A percentile compares a stretch with the other conserved stretches of the same genome.
Conservation (phyloP, 352 stramenopile species). For the Phytophthora fragariae region DNA sequence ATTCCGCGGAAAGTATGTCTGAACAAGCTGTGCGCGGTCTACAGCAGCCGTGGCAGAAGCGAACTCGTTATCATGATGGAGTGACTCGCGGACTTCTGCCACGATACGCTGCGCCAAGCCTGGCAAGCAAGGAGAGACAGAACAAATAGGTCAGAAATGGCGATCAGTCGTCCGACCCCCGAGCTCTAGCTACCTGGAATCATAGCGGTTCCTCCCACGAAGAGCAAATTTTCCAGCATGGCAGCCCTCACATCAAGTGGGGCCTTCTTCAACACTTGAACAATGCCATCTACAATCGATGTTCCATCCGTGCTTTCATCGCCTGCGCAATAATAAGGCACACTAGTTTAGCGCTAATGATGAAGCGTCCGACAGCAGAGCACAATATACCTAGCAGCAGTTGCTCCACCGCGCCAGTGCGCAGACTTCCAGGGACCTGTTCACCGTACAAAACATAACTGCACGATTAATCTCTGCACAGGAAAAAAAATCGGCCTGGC, state of each 20-base stretch:
- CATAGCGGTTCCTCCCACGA: slow-evolving; percentile 81
- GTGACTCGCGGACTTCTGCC: slow-evolving; percentile 48
- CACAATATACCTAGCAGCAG: slow-evolving; percentile 50
- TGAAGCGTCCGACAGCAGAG: background rate
- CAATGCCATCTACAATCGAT: slow-evolving; percentile 66
- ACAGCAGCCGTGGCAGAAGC: slow-evolving; percentile 42
- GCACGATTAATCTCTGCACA: background rate
- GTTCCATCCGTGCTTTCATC: slow-evolving; percentile 43
- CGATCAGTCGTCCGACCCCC: background rate
- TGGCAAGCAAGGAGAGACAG: slow-evolving; percentile 16
- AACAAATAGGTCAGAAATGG: background rate
- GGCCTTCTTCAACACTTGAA: slow-evolving; percentile 59
- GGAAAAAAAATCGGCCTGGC: background rate
- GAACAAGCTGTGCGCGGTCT: slow-evolving; percentile 48
- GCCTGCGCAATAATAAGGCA: slow-evolving; percentile 20
- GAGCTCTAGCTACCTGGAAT: slow-evolving; percentile 54
- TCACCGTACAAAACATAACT: background rate
- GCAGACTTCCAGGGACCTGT: slow-evolving; percentile 52
- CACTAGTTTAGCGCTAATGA: background rate
- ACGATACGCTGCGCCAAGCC: slow-evolving; percentile 64
- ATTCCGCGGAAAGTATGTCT: slow-evolving; percentile 72
- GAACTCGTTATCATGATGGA: slow-evolving; percentile 54
- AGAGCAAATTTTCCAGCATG: slow-evolving; percentile 79
- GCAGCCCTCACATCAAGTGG: slow-evolving; percentile 72
- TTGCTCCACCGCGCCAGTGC: slow-evolving; percentile 53